Evolutionary conservation across 2,329 filamentous ascomycete genomes (phyloP).

Genomic region (Colletotrichum orchidophilum): DNA sequence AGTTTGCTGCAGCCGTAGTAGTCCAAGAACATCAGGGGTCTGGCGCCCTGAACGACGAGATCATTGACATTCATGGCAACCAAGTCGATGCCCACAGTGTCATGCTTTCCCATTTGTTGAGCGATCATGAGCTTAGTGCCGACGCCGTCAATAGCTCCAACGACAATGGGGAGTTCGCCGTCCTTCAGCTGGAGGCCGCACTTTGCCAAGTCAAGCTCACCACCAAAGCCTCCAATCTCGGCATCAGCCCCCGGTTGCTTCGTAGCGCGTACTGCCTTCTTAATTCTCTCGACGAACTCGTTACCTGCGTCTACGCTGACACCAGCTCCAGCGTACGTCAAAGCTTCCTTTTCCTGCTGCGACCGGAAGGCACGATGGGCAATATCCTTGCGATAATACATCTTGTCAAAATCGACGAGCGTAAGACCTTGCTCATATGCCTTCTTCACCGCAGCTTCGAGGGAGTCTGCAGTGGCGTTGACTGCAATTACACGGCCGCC

Average conservation of each 20-base stretch:
- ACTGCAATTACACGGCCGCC: slow-evolving; percentile 89
- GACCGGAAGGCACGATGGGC: slow-evolving; percentile 75
- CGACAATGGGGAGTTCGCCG: slow-evolving; percentile 74
- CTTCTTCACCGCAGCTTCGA: slow-evolving; percentile 80
- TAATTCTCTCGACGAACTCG: slow-evolving; percentile 90
- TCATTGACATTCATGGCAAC: slow-evolving; percentile 99
- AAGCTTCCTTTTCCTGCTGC: slow-evolving; percentile 54
- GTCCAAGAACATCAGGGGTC: slow-evolving; percentile 95
- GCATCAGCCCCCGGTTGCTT: slow-evolving; percentile 88
- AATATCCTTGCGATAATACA: slow-evolving; percentile 90
- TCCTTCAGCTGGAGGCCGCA: slow-evolving; percentile 63
- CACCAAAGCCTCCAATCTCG: slow-evolving; percentile 94
- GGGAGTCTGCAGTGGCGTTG: slow-evolving; percentile 71
- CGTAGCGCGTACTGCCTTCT: slow-evolving; percentile 86
- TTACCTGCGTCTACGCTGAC: slow-evolving; percentile 97
- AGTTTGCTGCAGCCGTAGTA: slow-evolving; percentile 96
- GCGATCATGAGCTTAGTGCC: slow-evolving; percentile 98
- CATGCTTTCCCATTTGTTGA: slow-evolving; percentile 87
- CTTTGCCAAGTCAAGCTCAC: slow-evolving; percentile 78
- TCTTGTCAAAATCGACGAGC: slow-evolving; percentile 78
- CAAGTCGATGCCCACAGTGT: slow-evolving; percentile 94
- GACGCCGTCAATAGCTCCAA: slow-evolving; percentile 96
- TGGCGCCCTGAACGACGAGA: slow-evolving; percentile 92
- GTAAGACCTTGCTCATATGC: slow-evolving; percentile 78
- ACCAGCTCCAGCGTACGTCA: slow-evolving; percentile 93